Percentiles rank a stretch among this genome's conserved stretches.
phyloP scores from a whole-genome alignment of 1,284 basidiomycete genomes.

The Gymnopus androsaceus region DNA sequence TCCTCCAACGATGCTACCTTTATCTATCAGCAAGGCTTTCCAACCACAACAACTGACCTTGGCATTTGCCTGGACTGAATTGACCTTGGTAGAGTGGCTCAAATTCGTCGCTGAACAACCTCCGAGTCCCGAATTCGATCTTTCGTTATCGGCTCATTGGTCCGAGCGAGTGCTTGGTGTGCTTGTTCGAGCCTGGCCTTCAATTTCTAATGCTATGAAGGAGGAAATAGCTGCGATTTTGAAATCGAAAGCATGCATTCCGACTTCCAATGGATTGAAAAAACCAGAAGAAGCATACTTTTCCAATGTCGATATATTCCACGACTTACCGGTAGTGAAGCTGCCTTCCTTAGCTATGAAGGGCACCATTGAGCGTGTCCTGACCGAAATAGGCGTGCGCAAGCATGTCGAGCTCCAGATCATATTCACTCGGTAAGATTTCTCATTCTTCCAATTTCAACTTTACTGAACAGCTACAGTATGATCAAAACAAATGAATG shows the following conservation, averaged over 20 bases:
- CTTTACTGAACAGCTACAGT: constrained; percentile 38
- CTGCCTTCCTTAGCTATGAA: constrained; percentile 74
- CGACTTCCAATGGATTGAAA: constrained; percentile 80
- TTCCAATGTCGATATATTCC: constrained; percentile 84
- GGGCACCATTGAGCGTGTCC: constrained; percentile 75
- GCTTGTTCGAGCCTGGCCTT: constrained; percentile 78
- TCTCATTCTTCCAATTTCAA: neutral
- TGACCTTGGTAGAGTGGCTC: constrained; percentile 80
- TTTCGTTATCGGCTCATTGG: constrained; percentile 73
- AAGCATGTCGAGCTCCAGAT: constrained; percentile 91
- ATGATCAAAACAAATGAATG: constrained; percentile 87
- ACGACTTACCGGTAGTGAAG: constrained; percentile 82
- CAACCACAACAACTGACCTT: constrained; percentile 54
- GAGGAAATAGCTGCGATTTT: constrained; percentile 60
- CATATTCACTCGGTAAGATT: constrained; percentile 73
- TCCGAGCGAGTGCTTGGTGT: constrained; percentile 80
- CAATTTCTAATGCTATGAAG: constrained; percentile 62
- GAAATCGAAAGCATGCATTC: constrained; percentile 76
- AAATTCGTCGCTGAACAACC: constrained; percentile 58
- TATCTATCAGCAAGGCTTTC: constrained; percentile 68
- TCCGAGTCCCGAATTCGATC: constrained; percentile 58
- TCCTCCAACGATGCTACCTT: constrained; percentile 77
- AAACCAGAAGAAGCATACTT: constrained; percentile 85
- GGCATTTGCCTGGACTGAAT: constrained; percentile 81
- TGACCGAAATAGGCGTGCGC: constrained; percentile 82